Conservation (phyloP, 2,329 filamentous ascomycete genomes). For the Cladophialophora yegresii region DNA sequence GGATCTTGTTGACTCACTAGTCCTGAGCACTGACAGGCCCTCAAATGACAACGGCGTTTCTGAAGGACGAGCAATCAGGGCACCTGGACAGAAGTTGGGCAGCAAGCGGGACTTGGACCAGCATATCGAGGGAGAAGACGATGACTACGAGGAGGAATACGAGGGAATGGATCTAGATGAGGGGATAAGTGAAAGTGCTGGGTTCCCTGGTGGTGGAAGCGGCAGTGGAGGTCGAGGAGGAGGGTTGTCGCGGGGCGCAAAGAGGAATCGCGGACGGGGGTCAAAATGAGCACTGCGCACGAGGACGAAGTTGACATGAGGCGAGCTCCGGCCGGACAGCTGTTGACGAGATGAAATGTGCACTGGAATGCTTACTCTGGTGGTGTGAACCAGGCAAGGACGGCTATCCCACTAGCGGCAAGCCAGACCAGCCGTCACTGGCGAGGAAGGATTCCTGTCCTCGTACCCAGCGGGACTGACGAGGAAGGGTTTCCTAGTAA, state of each 20-base stretch:
- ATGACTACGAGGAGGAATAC: constrained; percentile 35
- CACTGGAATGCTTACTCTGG: background rate
- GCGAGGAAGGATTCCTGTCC: background rate
- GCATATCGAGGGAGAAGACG: constrained; percentile 42
- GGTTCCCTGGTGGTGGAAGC: background rate
- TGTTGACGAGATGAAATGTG: background rate
- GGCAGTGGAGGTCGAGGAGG: constrained; percentile 10
- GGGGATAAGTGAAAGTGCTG: constrained; percentile 30
- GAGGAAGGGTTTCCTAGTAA: too few relatives aligned
- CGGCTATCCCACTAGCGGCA: background rate
- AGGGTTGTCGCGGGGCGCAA: constrained; percentile 29
- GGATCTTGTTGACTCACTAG: constrained; percentile 52
- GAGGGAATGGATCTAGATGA: constrained; percentile 40
- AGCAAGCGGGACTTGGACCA: constrained; percentile 49
- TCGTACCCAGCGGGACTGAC: background rate
- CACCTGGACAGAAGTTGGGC: constrained; percentile 26
- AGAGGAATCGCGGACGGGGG: constrained; percentile 35
- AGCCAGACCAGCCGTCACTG: background rate
- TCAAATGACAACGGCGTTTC: constrained; percentile 28
- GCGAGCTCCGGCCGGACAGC: background rate
- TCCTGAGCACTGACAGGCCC: constrained; percentile 47
- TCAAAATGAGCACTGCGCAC: constrained; percentile 12
- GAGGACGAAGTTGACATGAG: background rate
- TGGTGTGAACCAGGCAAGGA: background rate
- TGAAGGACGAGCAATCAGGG: constrained; percentile 6